phyloP scores from a whole-genome alignment of 805 yeast genomes.

The Candida mattraensis region DNA sequence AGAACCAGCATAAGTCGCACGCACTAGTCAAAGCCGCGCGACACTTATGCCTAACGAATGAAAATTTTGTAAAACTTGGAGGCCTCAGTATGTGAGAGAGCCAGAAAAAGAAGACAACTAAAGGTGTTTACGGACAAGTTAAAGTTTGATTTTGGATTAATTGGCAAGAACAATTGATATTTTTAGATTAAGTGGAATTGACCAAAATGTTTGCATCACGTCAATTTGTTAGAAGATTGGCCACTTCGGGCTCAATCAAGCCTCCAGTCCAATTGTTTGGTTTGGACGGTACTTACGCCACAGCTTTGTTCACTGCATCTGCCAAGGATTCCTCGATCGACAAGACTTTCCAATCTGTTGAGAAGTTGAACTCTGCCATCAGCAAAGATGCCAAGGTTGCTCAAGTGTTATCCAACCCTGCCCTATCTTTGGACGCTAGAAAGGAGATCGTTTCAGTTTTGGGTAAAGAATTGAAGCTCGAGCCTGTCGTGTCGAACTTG shows the following conservation, averaged over 20 bases:
- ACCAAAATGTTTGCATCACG: constrained; percentile 53
- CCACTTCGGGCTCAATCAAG: constrained; percentile 59
- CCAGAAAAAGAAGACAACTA: no score
- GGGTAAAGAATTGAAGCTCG: constrained; percentile 48
- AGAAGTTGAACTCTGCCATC: constrained; percentile 53
- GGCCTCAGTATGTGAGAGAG: no score
- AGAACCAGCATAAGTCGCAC: constrained; percentile 13
- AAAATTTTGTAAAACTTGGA: no score
- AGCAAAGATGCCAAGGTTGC: constrained; percentile 62
- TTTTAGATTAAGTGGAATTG: constrained; percentile 8
- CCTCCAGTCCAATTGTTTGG: constrained; percentile 95
- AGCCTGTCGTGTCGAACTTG: constrained; percentile 74
- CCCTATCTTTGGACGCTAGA: constrained; percentile 77
- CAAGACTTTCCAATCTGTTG: constrained; percentile 62
- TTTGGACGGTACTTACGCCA: constrained; percentile 94
- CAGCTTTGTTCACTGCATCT: constrained; percentile 91
- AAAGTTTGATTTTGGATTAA: no score
- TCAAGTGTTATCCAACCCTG: constrained; percentile 74
- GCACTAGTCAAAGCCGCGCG: constrained; percentile 13
- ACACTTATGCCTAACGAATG: constrained; percentile 30
- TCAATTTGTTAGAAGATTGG: constrained; percentile 68
- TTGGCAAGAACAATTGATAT: constrained; percentile 1
- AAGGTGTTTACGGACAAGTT: no score
- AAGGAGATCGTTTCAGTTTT: constrained; percentile 63
- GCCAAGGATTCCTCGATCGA: constrained; percentile 77